phyloP scores from a whole-genome alignment of 202 grass and related monocot genomes.

The Setaria italica region DNA sequence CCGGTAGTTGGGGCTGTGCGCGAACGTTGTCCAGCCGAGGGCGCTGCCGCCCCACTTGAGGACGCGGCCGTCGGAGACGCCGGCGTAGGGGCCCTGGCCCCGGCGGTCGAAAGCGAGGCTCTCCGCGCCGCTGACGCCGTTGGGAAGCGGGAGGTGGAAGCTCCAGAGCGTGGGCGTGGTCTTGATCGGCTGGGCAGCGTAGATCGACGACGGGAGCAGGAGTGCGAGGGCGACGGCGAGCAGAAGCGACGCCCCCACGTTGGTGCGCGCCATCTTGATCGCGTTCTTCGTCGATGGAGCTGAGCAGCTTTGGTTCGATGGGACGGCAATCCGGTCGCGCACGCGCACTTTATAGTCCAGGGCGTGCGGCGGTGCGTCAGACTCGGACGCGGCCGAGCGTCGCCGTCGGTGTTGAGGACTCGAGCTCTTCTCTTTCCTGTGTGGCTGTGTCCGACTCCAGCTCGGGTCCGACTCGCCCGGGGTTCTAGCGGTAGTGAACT shows the following conservation, averaged over 20 bases:
- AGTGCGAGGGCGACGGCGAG: background rate
- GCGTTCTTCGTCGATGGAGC: background rate
- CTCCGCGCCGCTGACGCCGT: conserved; percentile 40
- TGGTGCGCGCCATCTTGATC: background rate
- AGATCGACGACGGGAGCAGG: background rate
- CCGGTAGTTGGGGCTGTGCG: background rate
- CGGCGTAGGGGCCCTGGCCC: conserved; percentile 35
- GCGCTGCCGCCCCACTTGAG: conserved; percentile 47
- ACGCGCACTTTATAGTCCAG: background rate
- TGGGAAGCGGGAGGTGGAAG: background rate
- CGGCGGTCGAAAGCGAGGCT: conserved; percentile 36
- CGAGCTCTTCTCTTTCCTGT: background rate
- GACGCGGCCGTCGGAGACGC: conserved; percentile 54
- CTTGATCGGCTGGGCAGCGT: conserved; percentile 4
- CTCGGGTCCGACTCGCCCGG: background rate
- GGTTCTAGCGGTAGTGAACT: background rate
- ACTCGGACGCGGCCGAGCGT: background rate
- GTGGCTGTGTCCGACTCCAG: background rate
- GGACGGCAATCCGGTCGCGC: background rate
- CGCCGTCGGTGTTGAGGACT: no score
- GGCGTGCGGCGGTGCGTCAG: no score
- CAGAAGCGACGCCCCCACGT: background rate
- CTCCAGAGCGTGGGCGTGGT: background rate
- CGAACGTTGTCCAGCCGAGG: conserved; percentile 37
- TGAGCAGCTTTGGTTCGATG: background rate